Conservation (phyloP, 1,284 basidiomycete genomes). For the Afroboletus lepidellus region DNA sequence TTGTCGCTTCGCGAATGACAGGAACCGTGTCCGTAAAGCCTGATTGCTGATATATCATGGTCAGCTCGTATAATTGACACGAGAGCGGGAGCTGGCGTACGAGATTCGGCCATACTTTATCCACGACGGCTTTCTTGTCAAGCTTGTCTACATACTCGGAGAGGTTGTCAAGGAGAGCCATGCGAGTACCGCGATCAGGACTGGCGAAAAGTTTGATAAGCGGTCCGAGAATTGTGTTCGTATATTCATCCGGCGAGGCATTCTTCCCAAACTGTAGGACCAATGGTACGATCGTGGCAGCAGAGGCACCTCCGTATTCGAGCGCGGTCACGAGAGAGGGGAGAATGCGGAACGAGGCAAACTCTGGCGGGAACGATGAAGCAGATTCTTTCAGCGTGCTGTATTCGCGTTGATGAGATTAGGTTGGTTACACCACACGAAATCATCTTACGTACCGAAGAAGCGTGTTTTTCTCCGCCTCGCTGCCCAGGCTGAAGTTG, state of each 20-base stretch:
- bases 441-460: conserved; percentile 51
- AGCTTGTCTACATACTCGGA: conserved; percentile 84
- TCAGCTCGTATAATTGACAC: not conserved
- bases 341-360: conserved; percentile 83
- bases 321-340: conserved; percentile 85
- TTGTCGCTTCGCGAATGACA: conserved; percentile 91
- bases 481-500: conserved; percentile 81
- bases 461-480: conserved; percentile 77
- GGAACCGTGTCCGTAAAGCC: conserved; percentile 95
- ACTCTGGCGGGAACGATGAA: conserved; percentile 82
- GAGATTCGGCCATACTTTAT: conserved; percentile 92
- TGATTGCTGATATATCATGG: conserved; percentile 61
- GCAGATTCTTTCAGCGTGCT: conserved; percentile 81
- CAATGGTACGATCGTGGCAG: conserved; percentile 77
- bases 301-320: conserved; percentile 81
- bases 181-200: conserved; percentile 89
- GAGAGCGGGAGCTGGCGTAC: conserved; percentile 44
- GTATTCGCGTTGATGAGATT: not conserved
- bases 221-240: conserved; percentile 68
- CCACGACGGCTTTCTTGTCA: conserved; percentile 80
- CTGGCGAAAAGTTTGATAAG: conserved; percentile 83
- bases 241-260: conserved; percentile 72
- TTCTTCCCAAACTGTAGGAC: conserved; percentile 79
- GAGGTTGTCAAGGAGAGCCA: conserved; percentile 89
- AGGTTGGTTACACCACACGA: not conserved